Percentiles rank a stretch among this genome's conserved stretches.
Evolutionary conservation across 176 grass and related monocot genomes (phyloP).

Genomic region (Oryza meyeriana): DNA sequence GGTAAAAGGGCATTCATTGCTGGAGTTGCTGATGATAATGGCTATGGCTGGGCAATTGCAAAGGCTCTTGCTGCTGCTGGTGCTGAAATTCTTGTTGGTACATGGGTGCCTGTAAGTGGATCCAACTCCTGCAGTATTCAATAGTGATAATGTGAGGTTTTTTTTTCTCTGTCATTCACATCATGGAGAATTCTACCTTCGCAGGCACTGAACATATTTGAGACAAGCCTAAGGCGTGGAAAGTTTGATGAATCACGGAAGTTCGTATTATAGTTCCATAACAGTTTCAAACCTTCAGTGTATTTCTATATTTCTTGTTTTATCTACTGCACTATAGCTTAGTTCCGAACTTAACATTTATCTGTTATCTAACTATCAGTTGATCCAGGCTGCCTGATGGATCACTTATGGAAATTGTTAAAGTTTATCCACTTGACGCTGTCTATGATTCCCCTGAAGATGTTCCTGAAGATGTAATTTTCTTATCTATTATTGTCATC

Average conservation of each 20-base stretch:
- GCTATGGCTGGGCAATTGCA: slow-evolving; percentile 97
- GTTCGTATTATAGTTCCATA: background rate
- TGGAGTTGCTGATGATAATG: slow-evolving; percentile 98
- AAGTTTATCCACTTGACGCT: slow-evolving; percentile 93
- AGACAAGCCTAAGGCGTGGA: slow-evolving; percentile 33
- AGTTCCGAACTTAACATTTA: background rate
- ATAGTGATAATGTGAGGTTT: slow-evolving; percentile 3
- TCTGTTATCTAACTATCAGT: background rate
- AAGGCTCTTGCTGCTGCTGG: slow-evolving; percentile 96
- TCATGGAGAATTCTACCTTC: slow-evolving; percentile 22
- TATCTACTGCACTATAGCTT: background rate
- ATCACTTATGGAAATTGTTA: slow-evolving; percentile 89
- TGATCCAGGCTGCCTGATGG: slow-evolving; percentile 75
- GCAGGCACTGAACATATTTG: slow-evolving; percentile 50
- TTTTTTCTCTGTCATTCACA: background rate
- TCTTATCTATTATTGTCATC: background rate
- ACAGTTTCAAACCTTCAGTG: no score
- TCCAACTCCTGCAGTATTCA: background rate
- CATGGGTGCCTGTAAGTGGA: slow-evolving; percentile 88
- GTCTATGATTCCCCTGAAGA: slow-evolving; percentile 85
- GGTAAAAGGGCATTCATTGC: slow-evolving; percentile 98
- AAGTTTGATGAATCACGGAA: slow-evolving; percentile 37
- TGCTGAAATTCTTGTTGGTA: slow-evolving; percentile 97
- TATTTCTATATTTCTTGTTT: no score
- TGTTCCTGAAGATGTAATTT: slow-evolving; percentile 90